Percentiles rank a stretch among this genome's conserved stretches.
phyloP scores from a whole-genome alignment of 2,329 filamentous ascomycete species.

The Colletotrichum simmondsii region DNA sequence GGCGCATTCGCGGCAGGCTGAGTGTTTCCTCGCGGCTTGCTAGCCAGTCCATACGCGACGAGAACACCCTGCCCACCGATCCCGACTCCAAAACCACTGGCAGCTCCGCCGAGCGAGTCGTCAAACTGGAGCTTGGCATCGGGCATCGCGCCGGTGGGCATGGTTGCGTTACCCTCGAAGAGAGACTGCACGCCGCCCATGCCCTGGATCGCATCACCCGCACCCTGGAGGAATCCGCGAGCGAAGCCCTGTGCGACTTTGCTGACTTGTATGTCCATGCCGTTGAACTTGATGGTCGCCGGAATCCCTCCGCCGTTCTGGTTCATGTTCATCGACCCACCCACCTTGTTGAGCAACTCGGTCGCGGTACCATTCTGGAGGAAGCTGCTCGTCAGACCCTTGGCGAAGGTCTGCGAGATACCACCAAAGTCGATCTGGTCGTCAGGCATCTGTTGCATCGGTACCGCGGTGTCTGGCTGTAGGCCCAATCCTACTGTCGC shows the following conservation, averaged over 20 bases:
- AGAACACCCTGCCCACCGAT: conserved; percentile 46
- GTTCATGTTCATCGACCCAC: conserved; percentile 1
- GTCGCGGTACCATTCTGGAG: conserved; percentile 44
- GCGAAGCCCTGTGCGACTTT: conserved; percentile 48
- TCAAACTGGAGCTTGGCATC: conserved; percentile 44
- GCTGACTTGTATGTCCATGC: conserved; percentile 37
- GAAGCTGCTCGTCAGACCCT: conserved; percentile 44
- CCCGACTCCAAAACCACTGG: conserved; percentile 47
- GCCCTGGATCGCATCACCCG: conserved; percentile 44
- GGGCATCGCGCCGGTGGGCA: conserved; percentile 32
- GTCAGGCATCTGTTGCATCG: conserved; percentile 36
- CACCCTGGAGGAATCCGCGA: conserved; percentile 47
- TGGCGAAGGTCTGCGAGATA: conserved; percentile 40
- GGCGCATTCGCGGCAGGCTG: background rate
- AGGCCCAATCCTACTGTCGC: conserved; percentile 42
- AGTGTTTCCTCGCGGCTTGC: conserved; percentile 32
- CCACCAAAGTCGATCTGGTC: conserved; percentile 37
- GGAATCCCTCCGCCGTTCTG: conserved; percentile 29
- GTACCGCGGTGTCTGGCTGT: conserved; percentile 38
- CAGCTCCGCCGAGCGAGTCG: conserved; percentile 47
- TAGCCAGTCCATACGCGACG: conserved; percentile 42
- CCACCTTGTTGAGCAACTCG: conserved; percentile 38
- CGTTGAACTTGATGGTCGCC: conserved; percentile 32
- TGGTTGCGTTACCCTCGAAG: conserved; percentile 41
- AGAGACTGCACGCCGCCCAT: conserved; percentile 46